Evolutionary conservation across 768 basidiomycete species (phyloP), one percentile per base, ranked within the genome.

Genomic region (Clitopilus passeckerianus): DNA sequence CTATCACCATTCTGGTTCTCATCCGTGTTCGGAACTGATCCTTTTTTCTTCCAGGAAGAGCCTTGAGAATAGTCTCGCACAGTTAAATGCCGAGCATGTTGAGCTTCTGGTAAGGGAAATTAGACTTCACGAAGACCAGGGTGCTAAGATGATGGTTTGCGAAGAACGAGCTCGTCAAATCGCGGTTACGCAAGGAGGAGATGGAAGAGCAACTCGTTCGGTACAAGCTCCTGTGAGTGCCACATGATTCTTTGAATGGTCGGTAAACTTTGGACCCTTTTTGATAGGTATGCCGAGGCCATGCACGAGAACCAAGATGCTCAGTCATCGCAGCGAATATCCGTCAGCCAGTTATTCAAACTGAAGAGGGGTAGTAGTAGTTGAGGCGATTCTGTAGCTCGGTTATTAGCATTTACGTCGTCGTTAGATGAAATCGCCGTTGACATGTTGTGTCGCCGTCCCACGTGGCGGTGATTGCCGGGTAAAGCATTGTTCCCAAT

Each of bases 191-290:
- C 60, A 91, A 92, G 64, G 96, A 99, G 70, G 95, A 98, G 70
- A 80, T 96, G 60, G 97, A 98, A 71, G 83, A 86, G 59, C 93
- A 98, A 71, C 83, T 99, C 16, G 95, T 99, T 37, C 86, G 90
- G 43, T 98, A 97, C 75, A 97, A 97, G 74, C 76, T 97, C 50
- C 70, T 96, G 91, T 95, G 66, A 70, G 89, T 77, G 6, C 27
- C 34, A 61, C 61, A 18, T 50, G 20, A 54, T 67, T 43, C 58
- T 34, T 30, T 30, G 27, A 30, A 4, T 41, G 23, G 53, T 52
- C 34, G 33, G 14, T 9, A 22, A 23, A 56, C 56, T 43, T 53
- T 30, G 3, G 7, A 56, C 20, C 54, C 37, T 58, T 12, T 46
- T 6, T 53, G 20, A 6, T 52, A 83, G 80, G 55, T 84, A 83